Evolutionary conservation across 169 alveolate species (phyloP), one percentile per base, ranked within the genome.

Genomic region (Babesia gibsoni): DNA sequence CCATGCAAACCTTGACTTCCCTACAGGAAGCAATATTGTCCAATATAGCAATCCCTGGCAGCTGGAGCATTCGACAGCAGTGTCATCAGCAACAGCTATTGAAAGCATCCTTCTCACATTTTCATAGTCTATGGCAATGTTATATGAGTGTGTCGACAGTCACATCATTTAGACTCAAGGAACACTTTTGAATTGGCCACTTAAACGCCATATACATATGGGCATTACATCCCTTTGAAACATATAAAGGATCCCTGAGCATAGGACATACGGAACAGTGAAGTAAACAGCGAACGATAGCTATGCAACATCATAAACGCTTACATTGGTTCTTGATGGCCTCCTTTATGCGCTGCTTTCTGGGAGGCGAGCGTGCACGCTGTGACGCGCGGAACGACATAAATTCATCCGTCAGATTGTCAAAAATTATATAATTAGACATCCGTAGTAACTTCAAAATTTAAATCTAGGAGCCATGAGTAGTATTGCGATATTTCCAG

Each of bases 391-490:
- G 86, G 41, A 29, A 39, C 18, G 16, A 50, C 29, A 43, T 48
- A 23, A 50, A 77, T 39, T 77, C 86, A 1, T 77, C 77, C 32
- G 82, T 67, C 22, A 77, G n/a, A 67, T 77, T 77, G 33, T 67
- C 64, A 45, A 49, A 77, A 25, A 77, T 77, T 10, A 77, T 23
- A 22, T 77, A 68, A 73, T 23, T 61, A 45, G 22, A 43, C 52
- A 77, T 67, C 20, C 10, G 30, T 46, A 20, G 39, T 52, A 23
- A 63, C 27, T 8, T 25, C 16, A 18, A 14, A 18, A 29, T 16
- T 25, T n/a, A 22, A 22, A 8, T 32, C 2, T 8, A 49, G 20
- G 20, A 67, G 52, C 66, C 66, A 54, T 33, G 66, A 4, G 49
- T 54, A 54, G 30, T 54, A 54, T 29, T 54, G 50, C 25, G 52